These are phyloP conservation scores for Alternaria brassicae DNA, from an alignment of 2,329 filamentous ascomycete genomes.

Conservation along the genomic window DNA sequence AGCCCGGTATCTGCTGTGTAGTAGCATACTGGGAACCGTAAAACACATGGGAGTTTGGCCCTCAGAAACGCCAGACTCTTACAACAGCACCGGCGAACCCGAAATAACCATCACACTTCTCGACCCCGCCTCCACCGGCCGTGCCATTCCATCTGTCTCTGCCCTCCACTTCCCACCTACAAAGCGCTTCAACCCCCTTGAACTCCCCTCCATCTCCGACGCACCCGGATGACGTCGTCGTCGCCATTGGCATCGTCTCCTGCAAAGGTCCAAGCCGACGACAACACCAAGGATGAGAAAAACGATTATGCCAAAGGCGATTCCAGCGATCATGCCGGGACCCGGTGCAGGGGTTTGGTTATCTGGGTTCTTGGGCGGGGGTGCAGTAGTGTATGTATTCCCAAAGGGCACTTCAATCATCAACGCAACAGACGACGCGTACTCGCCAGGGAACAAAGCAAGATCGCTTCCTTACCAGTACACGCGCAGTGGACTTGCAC, in stretches of 20 bases:
- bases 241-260: neutral
- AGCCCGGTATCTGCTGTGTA: neutral
- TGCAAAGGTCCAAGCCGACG: neutral
- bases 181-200: neutral
- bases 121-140: neutral
- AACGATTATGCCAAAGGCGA: neutral
- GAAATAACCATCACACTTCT: neutral
- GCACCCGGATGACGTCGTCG: too few relatives aligned
- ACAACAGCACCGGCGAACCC: neutral
- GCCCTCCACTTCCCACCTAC: neutral
- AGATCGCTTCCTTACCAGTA: neutral
- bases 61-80: too few relatives aligned
- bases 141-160: neutral
- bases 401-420: neutral
- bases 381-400: too few relatives aligned
- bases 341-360: rapidly evolving
- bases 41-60: too few relatives aligned
- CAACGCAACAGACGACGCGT: neutral
- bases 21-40: too few relatives aligned
- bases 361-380: neutral
- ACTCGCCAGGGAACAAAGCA: neutral
- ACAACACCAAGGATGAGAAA: neutral
- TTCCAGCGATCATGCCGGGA: neutral
- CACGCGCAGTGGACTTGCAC: neutral
- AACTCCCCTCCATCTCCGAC: neutral